Evolutionary conservation across 2,329 filamentous ascomycete genomes (phyloP).

Genomic region (Scedosporium apiospermum): DNA sequence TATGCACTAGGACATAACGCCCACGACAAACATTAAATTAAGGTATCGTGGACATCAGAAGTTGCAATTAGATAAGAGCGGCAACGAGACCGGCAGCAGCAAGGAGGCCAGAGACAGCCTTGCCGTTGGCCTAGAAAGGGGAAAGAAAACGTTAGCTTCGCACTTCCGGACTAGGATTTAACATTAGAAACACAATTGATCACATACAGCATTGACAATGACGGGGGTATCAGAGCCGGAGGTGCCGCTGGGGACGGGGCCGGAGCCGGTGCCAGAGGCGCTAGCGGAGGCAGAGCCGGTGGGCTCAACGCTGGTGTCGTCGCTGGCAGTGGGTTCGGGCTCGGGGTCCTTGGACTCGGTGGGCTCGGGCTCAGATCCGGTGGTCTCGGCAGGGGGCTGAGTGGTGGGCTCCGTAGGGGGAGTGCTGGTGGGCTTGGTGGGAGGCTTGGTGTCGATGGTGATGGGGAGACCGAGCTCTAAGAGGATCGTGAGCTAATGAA

Average conservation of each 20-base stretch:
- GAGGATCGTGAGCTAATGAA: background rate
- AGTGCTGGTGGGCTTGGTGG: background rate
- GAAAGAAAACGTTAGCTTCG: background rate
- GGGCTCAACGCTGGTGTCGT: background rate
- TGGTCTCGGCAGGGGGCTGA: background rate
- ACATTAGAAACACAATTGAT: background rate
- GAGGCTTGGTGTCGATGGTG: conserved; percentile 3
- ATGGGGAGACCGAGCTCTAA: conserved; percentile 4
- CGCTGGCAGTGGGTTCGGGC: background rate
- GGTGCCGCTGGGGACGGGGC: background rate
- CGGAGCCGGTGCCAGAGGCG: background rate
- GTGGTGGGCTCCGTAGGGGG: background rate
- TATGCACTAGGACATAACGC: background rate
- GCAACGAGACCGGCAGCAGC: conserved; percentile 2
- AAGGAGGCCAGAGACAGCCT: background rate
- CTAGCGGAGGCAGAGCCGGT: conserved; percentile 1
- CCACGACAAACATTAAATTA: background rate
- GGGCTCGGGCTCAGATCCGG: background rate
- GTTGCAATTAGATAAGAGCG: conserved; percentile 3
- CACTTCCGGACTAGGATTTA: background rate
- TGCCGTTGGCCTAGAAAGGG: background rate
- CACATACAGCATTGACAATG: conserved; percentile 3
- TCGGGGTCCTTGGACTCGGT: background rate
- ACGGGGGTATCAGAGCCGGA: background rate
- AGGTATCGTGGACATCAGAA: background rate